Evolutionary conservation across 257 asterid species (phyloP), one percentile per base, ranked within the genome.

Genomic region (Catharanthus roseus): DNA sequence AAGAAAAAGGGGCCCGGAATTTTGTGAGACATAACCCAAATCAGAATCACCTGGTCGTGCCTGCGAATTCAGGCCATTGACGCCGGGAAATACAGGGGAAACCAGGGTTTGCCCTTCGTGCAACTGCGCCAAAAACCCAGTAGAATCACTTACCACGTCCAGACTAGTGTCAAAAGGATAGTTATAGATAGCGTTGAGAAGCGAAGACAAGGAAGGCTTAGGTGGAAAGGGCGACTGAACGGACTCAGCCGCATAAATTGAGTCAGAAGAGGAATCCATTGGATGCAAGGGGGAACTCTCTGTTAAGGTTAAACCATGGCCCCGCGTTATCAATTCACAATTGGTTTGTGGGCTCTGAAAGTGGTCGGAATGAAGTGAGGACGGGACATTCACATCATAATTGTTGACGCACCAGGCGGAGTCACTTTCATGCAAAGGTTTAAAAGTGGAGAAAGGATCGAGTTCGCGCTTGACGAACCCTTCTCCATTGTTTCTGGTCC

Each of bases 121-220:
- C 9, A 38, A 38, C 41, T 23, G 38, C 8, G 44, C 41, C 47
- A 68, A 42, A 55, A 74, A 67, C 21, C 68, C 72, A 4, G 68
- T 28, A 58, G 75, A 44, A 55, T 31, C 61, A 36, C 21, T 44
- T 5, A 39, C 47, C 39, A 45, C 34, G 21, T 72, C 75, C 33
- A 72, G 44, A 72, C 12, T 42, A 72, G 28, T 26, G 47, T 72
- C 69, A 10, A 72, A 45, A 26, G 69, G 67, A 36, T 58, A 71
- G 68, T 61, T 71, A 63, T 36, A 58, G 31, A 71, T 50, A 31
- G 75, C 68, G 69, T 34, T 60, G 55, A 72, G 69, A 28, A 72
- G 44, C 12, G 75, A 72, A 42, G 75, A 13, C 60, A 61, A 61
- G 61, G 28, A 72, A 72, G 75, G 61, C 9, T 60, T 58, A 1